Evolutionary conservation across 495 filamentous ascomycete species (phyloP), one percentile per base, ranked within the genome.

Genomic region (Jackrogersella minutella): DNA sequence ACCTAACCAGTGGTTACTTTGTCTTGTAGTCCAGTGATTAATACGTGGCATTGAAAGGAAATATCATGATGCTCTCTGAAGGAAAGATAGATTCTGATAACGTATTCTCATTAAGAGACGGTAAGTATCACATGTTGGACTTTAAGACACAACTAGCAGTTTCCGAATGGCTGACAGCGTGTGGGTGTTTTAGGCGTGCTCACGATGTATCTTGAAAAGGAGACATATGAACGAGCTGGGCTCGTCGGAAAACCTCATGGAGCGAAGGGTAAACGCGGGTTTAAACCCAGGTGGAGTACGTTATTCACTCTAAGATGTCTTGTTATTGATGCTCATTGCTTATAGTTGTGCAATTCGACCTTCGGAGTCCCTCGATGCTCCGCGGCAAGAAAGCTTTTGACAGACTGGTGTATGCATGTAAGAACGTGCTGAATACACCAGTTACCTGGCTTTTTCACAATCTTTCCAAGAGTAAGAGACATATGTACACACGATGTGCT

Each of bases 311-410:
- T 6, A 30, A 41, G 11, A 8, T 31, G 36, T 1, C n/a, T 13
- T 37, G 5, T 49, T 7, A 14, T 16, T 13, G n/a, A 9, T 19
- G 52, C 68, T 68, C 62, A 58, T 26, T 55, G 2, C 13, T 31
- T 47, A 5, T 61, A 95, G 93, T 90, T 17, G 85, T 99, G 44
- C 88, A 97, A 71, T 79, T 93, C 33, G 88, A 98, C 53, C 84
- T 99, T 13, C 86, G 91, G 4, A 81, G 84, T 24, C 87, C 90
- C 0, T 91, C 88, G 9, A 97, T 97, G 91, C 72, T 92, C 6
- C 91, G 91, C 69, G 95, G 94, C 24, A 97, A 94, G 75, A 96
- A 95, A 68, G 91, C 90, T 0, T 97, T 97, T 63, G 89, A 96
- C 59, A 85, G 92, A 40, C 84, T 97, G 36, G 79, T 91, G 11